Base-by-base conservation (phyloP, 768 basidiomycete genomes). In the Gloeopeniophorella convolvens region DNA sequence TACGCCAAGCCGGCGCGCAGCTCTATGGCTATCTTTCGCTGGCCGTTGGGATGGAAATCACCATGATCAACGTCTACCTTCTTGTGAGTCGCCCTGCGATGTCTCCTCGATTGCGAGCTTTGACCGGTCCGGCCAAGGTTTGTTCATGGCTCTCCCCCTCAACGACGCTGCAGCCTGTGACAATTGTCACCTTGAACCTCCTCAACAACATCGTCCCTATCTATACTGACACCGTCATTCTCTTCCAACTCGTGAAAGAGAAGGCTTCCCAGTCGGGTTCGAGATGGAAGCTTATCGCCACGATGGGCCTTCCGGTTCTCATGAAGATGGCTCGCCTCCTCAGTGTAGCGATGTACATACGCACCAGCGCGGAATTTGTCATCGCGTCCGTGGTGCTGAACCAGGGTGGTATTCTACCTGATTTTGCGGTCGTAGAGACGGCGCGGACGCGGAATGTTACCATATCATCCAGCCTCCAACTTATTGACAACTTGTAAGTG, bases 91-190 rank as follows among this genome's bases (percentile, higher is more conserved):
- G 21, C 13, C 5, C 31, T 7, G 4, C 9, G 4, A 6, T 4
- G 3, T 4, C 15, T 24, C 31, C 36, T 18, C n/a, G 10, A 15
- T 12, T 20, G 9, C 37, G 32, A n/a, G n/a, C 16, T 15, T 27
- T 40, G 11, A 40, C 15, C 12, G 20, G 11, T 27, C n/a, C 10
- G 18, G 1, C 16, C 26, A 20, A 45, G 48, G 15, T 45, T 27
- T 55, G 49, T 20, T 42, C 50, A 10, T 55, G 43, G 31, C 16
- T 55, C 18, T 52, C 50, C 9, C 54, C 54, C 4, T 40, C 37
- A 12, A 52, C 50, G 3, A 46, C 44, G 15, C 28, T 46, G 27
- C 28, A 42, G 18, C 50, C 50, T n/a, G 20, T 55, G 24, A 55
- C 54, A 16, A 12, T 52, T 23, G 37, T 39, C 3, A n/a, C 20